phyloP scores from a whole-genome alignment of 2,329 filamentous ascomycete genomes.

The Ophiostoma fasciatum region DNA sequence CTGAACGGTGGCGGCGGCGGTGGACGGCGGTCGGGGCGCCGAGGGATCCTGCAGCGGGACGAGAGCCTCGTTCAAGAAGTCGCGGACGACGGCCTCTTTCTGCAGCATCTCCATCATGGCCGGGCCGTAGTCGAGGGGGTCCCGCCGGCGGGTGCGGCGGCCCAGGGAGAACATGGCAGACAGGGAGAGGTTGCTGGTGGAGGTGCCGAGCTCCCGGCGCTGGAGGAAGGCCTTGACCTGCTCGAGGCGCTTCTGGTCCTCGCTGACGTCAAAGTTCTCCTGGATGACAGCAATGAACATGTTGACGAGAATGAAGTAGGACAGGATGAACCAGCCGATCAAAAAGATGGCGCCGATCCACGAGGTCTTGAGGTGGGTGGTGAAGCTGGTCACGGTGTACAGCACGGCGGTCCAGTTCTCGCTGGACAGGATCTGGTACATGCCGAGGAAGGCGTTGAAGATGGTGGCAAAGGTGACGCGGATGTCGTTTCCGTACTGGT shows the following conservation, averaged over 20 bases:
- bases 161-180: conserved; percentile 54
- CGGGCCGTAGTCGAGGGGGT: conserved; percentile 82
- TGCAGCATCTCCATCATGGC: conserved; percentile 91
- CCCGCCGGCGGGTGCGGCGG: conserved; percentile 46
- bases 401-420: conserved; percentile 90
- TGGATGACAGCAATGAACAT: conserved; percentile 99
- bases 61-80: conserved; percentile 72
- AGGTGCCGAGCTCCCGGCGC: conserved; percentile 67
- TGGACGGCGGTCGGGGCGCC: too few species aligned
- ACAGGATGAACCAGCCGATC: conserved; percentile 88
- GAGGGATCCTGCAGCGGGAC: conserved; percentile 26
- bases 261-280: conserved; percentile 96
- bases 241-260: conserved; percentile 93
- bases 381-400: conserved; percentile 64
- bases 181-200: conserved; percentile 60
- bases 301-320: conserved; percentile 92
- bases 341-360: conserved; percentile 90
- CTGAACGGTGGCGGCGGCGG: too few species aligned
- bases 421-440: conserved; percentile 94
- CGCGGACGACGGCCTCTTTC: conserved; percentile 87
- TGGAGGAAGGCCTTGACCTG: conserved; percentile 93
- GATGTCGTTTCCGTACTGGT: conserved; percentile 46
- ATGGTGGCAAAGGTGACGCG: conserved; percentile 74
- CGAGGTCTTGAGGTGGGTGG: conserved; percentile 50
- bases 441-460: conserved; percentile 90